A percentile compares a stretch with the other conserved stretches of the same genome.
phyloP scores from a whole-genome alignment of 441 rosid genomes.

The Bruguiera hainesii region DNA sequence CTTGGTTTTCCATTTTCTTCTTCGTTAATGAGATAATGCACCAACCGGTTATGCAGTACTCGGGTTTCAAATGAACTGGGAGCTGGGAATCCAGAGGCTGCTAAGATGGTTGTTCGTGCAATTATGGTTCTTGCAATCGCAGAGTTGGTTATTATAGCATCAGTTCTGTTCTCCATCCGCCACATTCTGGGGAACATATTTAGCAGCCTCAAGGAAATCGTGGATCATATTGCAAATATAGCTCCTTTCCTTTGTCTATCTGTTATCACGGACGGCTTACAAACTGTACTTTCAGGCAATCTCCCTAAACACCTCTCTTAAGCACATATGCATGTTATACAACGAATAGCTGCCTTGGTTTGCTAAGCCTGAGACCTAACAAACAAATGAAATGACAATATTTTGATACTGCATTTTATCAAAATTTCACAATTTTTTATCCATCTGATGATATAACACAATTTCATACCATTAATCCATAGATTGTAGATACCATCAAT shows the following conservation, averaged over 20 bases:
- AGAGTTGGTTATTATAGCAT: constrained; percentile 24
- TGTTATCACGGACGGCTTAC: constrained; percentile 35
- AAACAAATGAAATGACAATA: too few species aligned
- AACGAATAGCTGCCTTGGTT: too few species aligned
- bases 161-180: constrained; percentile 26
- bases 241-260: constrained; percentile 33
- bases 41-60: constrained; percentile 24
- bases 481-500: too few species aligned
- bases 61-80: constrained; percentile 40
- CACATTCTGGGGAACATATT: constrained; percentile 33
- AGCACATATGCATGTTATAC: too few species aligned
- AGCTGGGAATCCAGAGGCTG: constrained; percentile 33
- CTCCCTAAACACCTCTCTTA: neutral
- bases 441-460: too few species aligned
- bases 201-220: constrained; percentile 30
- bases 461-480: too few species aligned
- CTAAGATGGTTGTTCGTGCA: constrained; percentile 25
- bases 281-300: constrained; percentile 35
- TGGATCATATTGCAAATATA: constrained; percentile 29
- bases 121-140: constrained; percentile 17
- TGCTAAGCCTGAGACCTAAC: too few species aligned
- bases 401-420: too few species aligned
- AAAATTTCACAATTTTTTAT: too few species aligned
- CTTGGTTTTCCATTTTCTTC: neutral
- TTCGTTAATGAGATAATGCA: too few species aligned